These are phyloP conservation scores for Colletotrichum sojae DNA, from an alignment of 2,329 filamentous ascomycete species.

Conservation along the genomic window DNA sequence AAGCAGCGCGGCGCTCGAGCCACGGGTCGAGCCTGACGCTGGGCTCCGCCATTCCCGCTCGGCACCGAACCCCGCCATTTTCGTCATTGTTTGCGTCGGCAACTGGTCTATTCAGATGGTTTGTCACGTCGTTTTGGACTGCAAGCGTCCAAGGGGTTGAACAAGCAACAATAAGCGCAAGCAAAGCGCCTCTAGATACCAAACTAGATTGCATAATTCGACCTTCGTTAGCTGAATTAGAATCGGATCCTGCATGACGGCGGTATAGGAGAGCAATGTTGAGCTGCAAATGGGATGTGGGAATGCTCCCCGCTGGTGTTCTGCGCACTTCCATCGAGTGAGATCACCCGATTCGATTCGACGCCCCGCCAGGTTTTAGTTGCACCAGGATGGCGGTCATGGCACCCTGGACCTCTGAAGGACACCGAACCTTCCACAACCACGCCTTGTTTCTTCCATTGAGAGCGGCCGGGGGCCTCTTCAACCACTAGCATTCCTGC, in stretches of 20 bases:
- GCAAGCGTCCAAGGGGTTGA: not conserved
- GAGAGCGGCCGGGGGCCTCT: conserved; percentile 24
- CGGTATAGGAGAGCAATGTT: too few species aligned
- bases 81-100: conserved; percentile 35
- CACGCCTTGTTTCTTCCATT: conserved; percentile 39
- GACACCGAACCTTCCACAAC: conserved; percentile 46
- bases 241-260: not conserved
- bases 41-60: conserved; percentile 37
- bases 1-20: conserved; percentile 19
- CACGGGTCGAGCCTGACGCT: conserved; percentile 34
- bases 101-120: conserved; percentile 6
- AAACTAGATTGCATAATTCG: not conserved
- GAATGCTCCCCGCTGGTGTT: conserved; percentile 23
- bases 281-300: not conserved
- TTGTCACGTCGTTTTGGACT: not conserved
- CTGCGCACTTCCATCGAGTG: conserved; percentile 40
- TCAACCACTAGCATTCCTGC: conserved; percentile 22
- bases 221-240: not conserved
- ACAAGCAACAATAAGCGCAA: too few species aligned
- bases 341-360: conserved; percentile 39
- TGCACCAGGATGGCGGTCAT: conserved; percentile 34
- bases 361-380: conserved; percentile 37
- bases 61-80: conserved; percentile 37
- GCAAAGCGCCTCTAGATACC: not conserved
- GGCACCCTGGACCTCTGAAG: conserved; percentile 34